Base-by-base conservation (phyloP, 208 protist species). In the Crithidia acanthocephali region DNA sequence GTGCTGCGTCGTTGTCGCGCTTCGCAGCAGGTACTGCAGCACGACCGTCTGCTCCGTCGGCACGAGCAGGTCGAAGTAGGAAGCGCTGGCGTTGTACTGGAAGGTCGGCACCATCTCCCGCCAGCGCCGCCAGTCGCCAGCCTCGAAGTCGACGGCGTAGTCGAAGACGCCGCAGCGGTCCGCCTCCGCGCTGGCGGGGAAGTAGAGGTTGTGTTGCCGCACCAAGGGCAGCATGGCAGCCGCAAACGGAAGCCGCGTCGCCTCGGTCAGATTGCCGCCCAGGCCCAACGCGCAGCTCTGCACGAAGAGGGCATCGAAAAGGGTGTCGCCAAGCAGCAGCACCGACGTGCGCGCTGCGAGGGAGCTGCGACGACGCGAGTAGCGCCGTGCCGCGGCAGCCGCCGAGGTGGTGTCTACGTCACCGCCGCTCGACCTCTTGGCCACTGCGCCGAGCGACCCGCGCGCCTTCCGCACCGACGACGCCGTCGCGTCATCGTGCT, bases 211-310 rank as follows among this genome's bases (percentile, higher is more conserved):
- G 52, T 80, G 64, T 56, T 72, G 76, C 23, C 74, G 80, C 58
- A 98, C 88, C 9, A 92, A 44, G 32, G 85, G 60, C 59, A 90
- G 84, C 44, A 94, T 75, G 74, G 84, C 86, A 20, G 64, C 42
- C 56, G 89, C 93, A 72, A 98, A 99, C 25, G 72, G 65, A 20
- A 81, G 85, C 53, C 97, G 87, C 28, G 81, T 90, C 18, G 73
- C 70, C 64, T 96, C 97, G 35, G 86, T 86, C 64, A 98, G 68
- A 76, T 97, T 98, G 30, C 88, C 96, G 53, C 98, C 98, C 15
- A 99, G 44, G 37, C 94, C 90, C 98, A 98, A 99, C 33, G 98
- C 88, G 67, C 98, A 92, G 27, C 90, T 80, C 84, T 98, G 98
- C 13, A 98, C 59, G 74, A 98, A 98, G 52, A 91, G 74, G 51